Evolutionary conservation across 2,329 filamentous ascomycete genomes (phyloP), one percentile per base, ranked within the genome.

Genomic region (Microdochium paspali): DNA sequence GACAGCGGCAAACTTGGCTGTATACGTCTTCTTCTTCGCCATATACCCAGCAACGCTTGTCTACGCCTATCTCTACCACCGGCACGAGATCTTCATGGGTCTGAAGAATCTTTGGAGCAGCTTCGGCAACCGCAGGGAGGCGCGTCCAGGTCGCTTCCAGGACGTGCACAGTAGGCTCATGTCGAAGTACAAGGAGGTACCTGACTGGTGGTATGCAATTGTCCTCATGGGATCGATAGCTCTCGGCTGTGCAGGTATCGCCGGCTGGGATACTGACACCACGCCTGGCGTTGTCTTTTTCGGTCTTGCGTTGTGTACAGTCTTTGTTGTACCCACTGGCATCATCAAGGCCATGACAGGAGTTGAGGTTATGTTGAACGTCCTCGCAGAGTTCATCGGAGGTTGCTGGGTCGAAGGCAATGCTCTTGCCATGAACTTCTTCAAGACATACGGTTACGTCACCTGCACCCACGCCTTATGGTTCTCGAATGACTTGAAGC

Each of bases 11-110:
- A 74, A 73, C 47, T 57, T 74, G n/a, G 62, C 66, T 25, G 64
- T 73, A n/a, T 79, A 78, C 62, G 64, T 74, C 51, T 74, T 72
- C 58, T 78, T 76, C 62, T 79, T 79, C 48, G 73, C 68, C 45
- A 70, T 76, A 25, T 78, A 78, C 53, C 66, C 75, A 0, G 71
- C 74, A 18, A 72, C 70, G 0, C 58, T 79, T 15, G 71, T 70
- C 3, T 76, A 78, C 47, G 70, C 72, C 23, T 55, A 61, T 18
- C 64, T 79, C 1, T 78, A 77, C 57, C 72, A 79, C 54, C 68
- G 73, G 3, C 66, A 70, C 46, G 74, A 78, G 52, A 72, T 79
- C 32, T 55, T 56, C 7, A 68, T 71, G 47, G 74, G 73, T 2
- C 72, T 76, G 61, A 68, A 68, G 55, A 71, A 68, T 30, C 58